Evolutionary conservation across 1,284 basidiomycete genomes (phyloP), one percentile per base, ranked within the genome.

Genomic region (Pisolithus thermaeus): DNA sequence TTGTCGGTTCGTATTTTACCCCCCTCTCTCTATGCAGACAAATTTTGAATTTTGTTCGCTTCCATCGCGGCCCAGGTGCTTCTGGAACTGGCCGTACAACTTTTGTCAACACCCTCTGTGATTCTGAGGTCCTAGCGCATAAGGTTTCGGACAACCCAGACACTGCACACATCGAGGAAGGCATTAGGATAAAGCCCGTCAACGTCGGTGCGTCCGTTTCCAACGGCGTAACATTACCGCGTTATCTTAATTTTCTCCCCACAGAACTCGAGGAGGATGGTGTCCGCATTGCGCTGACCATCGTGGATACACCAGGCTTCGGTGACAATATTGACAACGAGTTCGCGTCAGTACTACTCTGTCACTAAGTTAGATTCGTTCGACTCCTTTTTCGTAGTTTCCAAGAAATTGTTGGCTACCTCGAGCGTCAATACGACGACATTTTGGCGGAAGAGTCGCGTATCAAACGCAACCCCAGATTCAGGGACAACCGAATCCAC

Each of bases 291-390:
- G 93, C 95, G 27, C 78, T 99, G 59, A 99, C 97, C 47, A 93
- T 99, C 59, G 95, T 99, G 38, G 97, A 99, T 71, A 99, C 97
- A 1, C 97, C 97, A 52, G 97, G 97, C 46, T 99, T 99, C 62
- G 97, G 96, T 47, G 95, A 98, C 74, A 96, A 96, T 69, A 96
- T 99, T 66, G 93, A 99, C 78, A 99, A 99, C 66, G 95, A 97
- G 74, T 93, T 92, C 70, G 88, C 91, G 93, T 96, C 71, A 67
- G 93, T 81, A 25, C 65, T 46, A 47, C 14, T 45, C 43, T 43
- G 20, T 23, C 28, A 45, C 3, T 47, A 36, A 52, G 56, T 54
- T 39, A 18, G 42, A 42, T 52, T 30, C 50, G 30, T 52, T 56
- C 37, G 18, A 61, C 52, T 42, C 7, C 14, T 32, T 9, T 11